phyloP scores from a whole-genome alignment of 2,329 filamentous ascomycete species.

The Botrytis medusae region DNA sequence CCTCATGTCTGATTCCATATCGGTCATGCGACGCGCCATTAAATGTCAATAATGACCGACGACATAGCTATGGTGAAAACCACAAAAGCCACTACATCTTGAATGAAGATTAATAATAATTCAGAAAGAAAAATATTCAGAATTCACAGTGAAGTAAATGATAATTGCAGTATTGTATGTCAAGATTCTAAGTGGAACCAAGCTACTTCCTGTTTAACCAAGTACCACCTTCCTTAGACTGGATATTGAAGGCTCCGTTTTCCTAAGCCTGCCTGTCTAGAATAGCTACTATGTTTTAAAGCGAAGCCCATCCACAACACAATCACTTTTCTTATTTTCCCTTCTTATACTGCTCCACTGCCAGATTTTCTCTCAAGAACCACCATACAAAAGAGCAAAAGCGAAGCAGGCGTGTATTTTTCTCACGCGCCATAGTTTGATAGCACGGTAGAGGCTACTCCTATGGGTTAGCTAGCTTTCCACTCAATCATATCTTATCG shows the following conservation, averaged over 20 bases:
- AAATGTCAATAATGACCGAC: neutral
- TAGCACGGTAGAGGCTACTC: neutral
- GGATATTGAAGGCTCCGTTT: too few species aligned
- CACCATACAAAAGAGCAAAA: neutral
- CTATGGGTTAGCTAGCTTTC: neutral
- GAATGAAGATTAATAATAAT: neutral
- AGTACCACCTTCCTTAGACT: neutral
- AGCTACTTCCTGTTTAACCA: neutral
- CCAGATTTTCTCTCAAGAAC: too few species aligned
- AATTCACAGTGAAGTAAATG: neutral
- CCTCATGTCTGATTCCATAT: neutral
- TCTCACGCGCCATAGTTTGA: neutral
- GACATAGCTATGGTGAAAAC: neutral
- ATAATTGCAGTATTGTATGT: neutral
- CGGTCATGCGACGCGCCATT: neutral
- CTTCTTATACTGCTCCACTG: neutral
- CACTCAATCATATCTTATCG: neutral
- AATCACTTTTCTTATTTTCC: neutral
- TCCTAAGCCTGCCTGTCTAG: neutral
- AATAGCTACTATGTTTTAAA: neutral
- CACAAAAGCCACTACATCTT: neutral
- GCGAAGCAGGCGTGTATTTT: neutral
- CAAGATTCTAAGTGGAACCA: constrained; percentile 1
- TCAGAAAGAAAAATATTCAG: neutral
- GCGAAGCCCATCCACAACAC: neutral